Percentiles rank a stretch among this genome's conserved stretches.
These are phyloP conservation scores for Ogataea dorogensis DNA, from an alignment of 805 yeast species.

Conservation along the genomic window DNA sequence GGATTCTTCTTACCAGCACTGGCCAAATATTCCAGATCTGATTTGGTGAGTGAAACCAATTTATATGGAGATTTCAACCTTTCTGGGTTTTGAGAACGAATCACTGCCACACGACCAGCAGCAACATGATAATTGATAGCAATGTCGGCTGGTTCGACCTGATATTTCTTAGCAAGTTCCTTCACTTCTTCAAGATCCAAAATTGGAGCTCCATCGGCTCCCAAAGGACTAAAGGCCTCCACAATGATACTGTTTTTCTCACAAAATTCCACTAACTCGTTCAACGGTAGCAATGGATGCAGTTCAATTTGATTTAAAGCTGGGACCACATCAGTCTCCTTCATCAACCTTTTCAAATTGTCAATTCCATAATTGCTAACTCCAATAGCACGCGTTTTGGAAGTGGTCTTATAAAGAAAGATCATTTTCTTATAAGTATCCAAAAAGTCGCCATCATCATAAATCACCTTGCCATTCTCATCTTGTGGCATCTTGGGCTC, in stretches of 20 bases:
- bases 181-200: conserved; percentile 48
- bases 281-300: conserved; percentile 44
- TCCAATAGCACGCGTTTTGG: conserved; percentile 52
- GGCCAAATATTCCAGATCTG: conserved; percentile 36
- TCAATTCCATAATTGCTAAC: conserved; percentile 52
- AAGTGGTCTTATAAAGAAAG: conserved; percentile 60
- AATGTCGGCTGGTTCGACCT: conserved; percentile 53
- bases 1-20: conserved; percentile 33
- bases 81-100: conserved; percentile 68
- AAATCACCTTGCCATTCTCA: conserved; percentile 44
- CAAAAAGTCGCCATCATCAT: conserved; percentile 80
- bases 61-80: conserved; percentile 48
- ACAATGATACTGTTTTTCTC: conserved; percentile 38
- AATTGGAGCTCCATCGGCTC: conserved; percentile 64
- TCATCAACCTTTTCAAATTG: conserved; percentile 40
- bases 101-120: conserved; percentile 60
- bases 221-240: conserved; percentile 63
- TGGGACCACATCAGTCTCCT: conserved; percentile 48
- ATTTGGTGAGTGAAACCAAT: conserved; percentile 37
- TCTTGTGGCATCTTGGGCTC: conserved; percentile 38
- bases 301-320: conserved; percentile 54
- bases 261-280: conserved; percentile 41
- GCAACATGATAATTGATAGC: conserved; percentile 62
- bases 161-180: conserved; percentile 56
- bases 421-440: conserved; percentile 70